Conservation (phyloP, 1,139 yeast species). For the Suhomyces ambrosiae region DNA sequence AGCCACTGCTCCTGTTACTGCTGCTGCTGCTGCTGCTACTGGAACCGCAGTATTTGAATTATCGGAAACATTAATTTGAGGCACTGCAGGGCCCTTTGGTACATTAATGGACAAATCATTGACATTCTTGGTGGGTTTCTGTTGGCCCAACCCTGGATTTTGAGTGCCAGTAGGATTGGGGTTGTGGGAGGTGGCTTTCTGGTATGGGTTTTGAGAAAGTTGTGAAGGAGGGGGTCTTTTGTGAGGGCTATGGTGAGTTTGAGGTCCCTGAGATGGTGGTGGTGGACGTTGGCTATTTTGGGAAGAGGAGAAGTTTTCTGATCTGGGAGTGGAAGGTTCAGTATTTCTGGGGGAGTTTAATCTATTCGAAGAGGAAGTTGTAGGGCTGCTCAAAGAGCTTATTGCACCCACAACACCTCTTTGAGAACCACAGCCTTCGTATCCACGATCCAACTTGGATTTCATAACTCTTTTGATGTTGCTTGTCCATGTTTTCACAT, state of each 20-base stretch:
- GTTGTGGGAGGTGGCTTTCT: conserved; percentile 4
- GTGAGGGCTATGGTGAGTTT: conserved; percentile 12
- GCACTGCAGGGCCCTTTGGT: conserved; percentile 5
- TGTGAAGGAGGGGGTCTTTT: conserved; percentile 3
- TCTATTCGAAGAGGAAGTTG: conserved; percentile 1
- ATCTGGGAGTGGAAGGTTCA: conserved; percentile 8
- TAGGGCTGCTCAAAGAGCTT: conserved; percentile 14
- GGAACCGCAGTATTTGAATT: not conserved
- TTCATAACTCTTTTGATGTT: conserved; percentile 66
- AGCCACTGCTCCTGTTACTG: not conserved
- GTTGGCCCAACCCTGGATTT: not conserved
- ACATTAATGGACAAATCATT: conserved; percentile 17
- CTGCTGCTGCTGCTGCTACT: not conserved
- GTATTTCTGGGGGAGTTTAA: conserved; percentile 2
- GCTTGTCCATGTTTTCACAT: conserved; percentile 65
- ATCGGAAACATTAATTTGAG: conserved; percentile 6
- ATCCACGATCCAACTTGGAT: conserved; percentile 69
- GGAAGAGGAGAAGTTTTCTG: conserved; percentile 5
- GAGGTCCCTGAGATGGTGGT: too few species aligned
- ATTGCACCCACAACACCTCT: conserved; percentile 65
- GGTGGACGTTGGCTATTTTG: conserved; percentile 3
- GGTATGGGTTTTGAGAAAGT: conserved; percentile 4
- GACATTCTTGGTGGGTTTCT: conserved; percentile 12
- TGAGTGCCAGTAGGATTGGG: conserved; percentile 4
- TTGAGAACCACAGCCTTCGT: conserved; percentile 78